Evolutionary conservation across 148 eudicot genomes (phyloP), one percentile per base, ranked within the genome.

Genomic region (Diospyros kaki): DNA sequence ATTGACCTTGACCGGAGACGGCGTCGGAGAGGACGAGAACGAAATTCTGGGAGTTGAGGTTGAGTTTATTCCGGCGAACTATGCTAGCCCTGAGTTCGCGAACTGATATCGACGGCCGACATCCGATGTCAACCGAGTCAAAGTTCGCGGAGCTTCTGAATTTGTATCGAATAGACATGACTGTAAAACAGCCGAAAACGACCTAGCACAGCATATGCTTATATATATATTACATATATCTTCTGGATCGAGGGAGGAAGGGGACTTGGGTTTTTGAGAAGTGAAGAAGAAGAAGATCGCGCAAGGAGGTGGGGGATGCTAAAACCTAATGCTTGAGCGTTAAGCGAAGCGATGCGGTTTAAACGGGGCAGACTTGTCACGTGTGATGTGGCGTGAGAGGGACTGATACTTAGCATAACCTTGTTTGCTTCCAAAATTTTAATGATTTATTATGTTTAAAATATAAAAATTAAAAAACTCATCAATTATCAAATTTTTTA

Each of bases 21-120:
- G 84, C 78, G 71, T 91, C 91, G 69, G 86, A 87, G 86, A 87
- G 83, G 10, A 89, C 77, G 54, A 89, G 86, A 77, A 86, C 90
- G 60, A 83, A 81, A 44, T 86, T 89, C 1, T 82, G 87, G 77
- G 52, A 66, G 51, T 28, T 28, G 28, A 77, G 74, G 68, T 86
- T 84, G 69, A 84, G 87, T 3, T 80, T 77, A 38, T 84, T 84
- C 69, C 69, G 85, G 44, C 77, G 73, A 2, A 82, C 71, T 54
- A 91, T 86, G 67, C 68, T 80, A 11, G 82, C 79, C 76, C 83
- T 87, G 54, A 91, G 87, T 48, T 91, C 89, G 8, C 83, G 71
- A 12, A 91, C 76, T 8, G 96, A 80, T 50, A 91, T 84, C 1
- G 81, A 84, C 1, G 87, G 41, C 68, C 82, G 85, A 7, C 74